Evolutionary conservation across 352 stramenopile species (phyloP).

Genomic region (Phytophthora colocasiae): DNA sequence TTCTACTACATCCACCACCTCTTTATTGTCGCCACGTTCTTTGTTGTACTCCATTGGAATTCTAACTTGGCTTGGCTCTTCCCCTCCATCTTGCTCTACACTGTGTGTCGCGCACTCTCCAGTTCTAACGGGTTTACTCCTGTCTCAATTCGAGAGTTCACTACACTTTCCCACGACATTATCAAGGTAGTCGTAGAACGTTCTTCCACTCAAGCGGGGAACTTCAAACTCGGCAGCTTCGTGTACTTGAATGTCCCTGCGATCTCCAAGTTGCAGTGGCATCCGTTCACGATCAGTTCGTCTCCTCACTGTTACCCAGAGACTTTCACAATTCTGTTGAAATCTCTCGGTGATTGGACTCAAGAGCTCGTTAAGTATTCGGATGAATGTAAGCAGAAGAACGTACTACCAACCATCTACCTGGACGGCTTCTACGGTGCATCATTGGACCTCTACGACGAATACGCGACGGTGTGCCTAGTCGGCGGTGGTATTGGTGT

Average conservation of each 20-base stretch:
- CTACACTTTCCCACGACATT: constrained; percentile 30
- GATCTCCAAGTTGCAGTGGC: constrained; percentile 57
- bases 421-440: constrained; percentile 64
- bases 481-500: constrained; percentile 59
- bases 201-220: constrained; percentile 8
- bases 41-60: constrained; percentile 50
- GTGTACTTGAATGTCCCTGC: constrained; percentile 51
- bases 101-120: constrained; percentile 42
- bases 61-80: constrained; percentile 48
- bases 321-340: constrained; percentile 56
- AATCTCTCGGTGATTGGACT: constrained; percentile 57
- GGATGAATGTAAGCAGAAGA: constrained; percentile 33
- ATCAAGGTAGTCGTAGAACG: constrained; percentile 45
- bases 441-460: constrained; percentile 46
- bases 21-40: constrained; percentile 49
- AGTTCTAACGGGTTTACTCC: constrained; percentile 39
- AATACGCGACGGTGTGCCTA: constrained; percentile 52
- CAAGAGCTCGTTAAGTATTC: constrained; percentile 49
- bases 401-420: constrained; percentile 46
- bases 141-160: constrained; percentile 42
- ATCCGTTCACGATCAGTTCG: constrained; percentile 57
- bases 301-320: constrained; percentile 37
- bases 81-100: constrained; percentile 47
- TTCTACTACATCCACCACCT: constrained; percentile 61
- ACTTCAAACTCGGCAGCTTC: constrained; percentile 51